A percentile compares a stretch with the other conserved stretches of the same genome.
Conservation (phyloP, 768 basidiomycete genomes). For the Pleurotus cornucopiae region DNA sequence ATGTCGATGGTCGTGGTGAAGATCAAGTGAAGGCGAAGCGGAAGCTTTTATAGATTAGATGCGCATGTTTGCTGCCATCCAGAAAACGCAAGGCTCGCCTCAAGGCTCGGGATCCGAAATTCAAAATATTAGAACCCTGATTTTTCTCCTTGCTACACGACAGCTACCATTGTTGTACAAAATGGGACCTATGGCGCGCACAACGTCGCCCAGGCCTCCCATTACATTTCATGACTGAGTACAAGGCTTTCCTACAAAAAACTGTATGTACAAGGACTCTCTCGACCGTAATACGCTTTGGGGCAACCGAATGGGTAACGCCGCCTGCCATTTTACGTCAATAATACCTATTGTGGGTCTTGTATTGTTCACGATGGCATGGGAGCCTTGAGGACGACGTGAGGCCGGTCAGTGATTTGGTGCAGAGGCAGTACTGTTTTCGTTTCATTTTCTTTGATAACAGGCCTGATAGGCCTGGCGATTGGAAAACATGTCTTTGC, state of each 20-base stretch:
- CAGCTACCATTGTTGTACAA: conserved; percentile 5
- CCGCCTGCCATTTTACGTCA: conserved; percentile 3
- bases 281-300: not conserved
- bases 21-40: conserved; percentile 22
- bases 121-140: conserved; percentile 12
- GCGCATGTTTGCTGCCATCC: conserved; percentile 17
- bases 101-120: conserved; percentile 33
- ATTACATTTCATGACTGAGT: not conserved
- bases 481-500: no score
- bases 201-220: not conserved
- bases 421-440: no score
- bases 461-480: no score
- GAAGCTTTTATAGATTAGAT: conserved; percentile 50
- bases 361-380: not conserved
- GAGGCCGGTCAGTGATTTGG: no score
- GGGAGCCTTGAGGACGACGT: conserved; percentile 1
- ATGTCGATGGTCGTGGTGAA: conserved; percentile 17
- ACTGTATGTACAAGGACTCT: no score
- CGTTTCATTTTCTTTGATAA: no score
- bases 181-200: not conserved
- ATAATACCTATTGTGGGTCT: not conserved
- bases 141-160: conserved; percentile 4
- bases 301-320: not conserved
- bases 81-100: conserved; percentile 43
- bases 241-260: no score